Percentiles rank a stretch among this genome's conserved stretches.
Evolutionary conservation across 768 basidiomycete species (phyloP).

Genomic region (Boletus huronensis): DNA sequence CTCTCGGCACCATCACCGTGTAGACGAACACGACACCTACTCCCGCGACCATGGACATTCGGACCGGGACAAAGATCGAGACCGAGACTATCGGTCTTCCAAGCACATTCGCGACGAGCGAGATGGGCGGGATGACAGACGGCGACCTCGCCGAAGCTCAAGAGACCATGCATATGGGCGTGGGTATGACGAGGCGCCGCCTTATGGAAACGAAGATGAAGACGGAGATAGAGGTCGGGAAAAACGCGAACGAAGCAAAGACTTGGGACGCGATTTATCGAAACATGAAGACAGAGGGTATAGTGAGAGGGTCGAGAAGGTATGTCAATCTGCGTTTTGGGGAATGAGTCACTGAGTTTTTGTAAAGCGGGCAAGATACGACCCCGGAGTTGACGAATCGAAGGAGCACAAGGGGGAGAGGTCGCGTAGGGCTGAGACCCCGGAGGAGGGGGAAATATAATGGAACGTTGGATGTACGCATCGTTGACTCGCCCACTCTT

Average conservation of each 20-base stretch:
- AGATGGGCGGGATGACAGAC: constrained; percentile 50
- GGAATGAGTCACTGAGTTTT: constrained; percentile 12
- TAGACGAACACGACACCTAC: constrained; percentile 34
- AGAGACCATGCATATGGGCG: constrained; percentile 38
- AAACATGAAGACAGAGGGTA: constrained; percentile 45
- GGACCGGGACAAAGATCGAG: constrained; percentile 36
- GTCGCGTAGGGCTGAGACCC: constrained; percentile 62
- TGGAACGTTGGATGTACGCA: constrained; percentile 10
- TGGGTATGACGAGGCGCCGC: constrained; percentile 49
- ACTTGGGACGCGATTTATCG: constrained; percentile 32
- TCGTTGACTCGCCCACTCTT: not conserved
- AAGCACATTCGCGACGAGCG: constrained; percentile 55
- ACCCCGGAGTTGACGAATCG: constrained; percentile 42
- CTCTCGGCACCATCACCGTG: constrained; percentile 32
- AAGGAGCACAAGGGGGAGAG: constrained; percentile 40
- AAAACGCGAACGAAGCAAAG: constrained; percentile 49
- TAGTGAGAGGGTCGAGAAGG: constrained; percentile 67
- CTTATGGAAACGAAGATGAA: constrained; percentile 41
- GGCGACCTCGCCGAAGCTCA: constrained; percentile 40
- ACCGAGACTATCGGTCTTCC: constrained; percentile 41
- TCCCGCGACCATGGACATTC: constrained; percentile 34
- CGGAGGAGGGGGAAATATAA: constrained; percentile 87
- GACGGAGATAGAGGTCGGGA: constrained; percentile 27
- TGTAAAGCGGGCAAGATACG: constrained; percentile 51
- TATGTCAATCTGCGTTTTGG: constrained; percentile 25